Evolutionary conservation across 2,329 filamentous ascomycete genomes (phyloP).

Genomic region (Tympanopsis confertula): DNA sequence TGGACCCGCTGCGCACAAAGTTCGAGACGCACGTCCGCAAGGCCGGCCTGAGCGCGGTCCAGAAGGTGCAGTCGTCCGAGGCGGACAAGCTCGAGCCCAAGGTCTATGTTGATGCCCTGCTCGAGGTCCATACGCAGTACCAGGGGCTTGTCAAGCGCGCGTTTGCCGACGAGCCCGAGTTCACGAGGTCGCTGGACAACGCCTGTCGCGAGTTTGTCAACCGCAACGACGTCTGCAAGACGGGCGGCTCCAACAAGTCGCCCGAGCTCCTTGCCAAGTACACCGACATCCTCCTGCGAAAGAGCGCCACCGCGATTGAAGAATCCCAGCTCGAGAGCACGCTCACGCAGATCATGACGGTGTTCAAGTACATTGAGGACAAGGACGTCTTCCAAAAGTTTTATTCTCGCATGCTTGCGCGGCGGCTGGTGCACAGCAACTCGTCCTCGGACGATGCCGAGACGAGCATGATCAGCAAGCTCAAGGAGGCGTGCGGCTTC

Average conservation of each 20-base stretch:
- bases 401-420: conserved; percentile 91
- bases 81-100: conserved; percentile 90
- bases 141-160: conserved; percentile 81
- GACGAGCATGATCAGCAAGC: conserved; percentile 97
- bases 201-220: conserved; percentile 98
- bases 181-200: conserved; percentile 90
- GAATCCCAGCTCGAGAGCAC: conserved; percentile 87
- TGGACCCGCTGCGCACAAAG: conserved; percentile 74
- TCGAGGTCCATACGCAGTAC: conserved; percentile 91
- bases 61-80: conserved; percentile 71
- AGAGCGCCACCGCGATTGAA: conserved; percentile 83
- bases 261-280: conserved; percentile 94
- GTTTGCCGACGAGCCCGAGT: conserved; percentile 91
- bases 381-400: conserved; percentile 99
- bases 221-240: conserved; percentile 89
- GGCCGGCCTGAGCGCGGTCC: conserved; percentile 74
- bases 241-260: conserved; percentile 66
- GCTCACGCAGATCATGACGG: conserved; percentile 89
- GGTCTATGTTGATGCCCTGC: conserved; percentile 85
- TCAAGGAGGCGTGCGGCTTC: conserved; percentile 96
- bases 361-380: conserved; percentile 99
- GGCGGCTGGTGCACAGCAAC: conserved; percentile 85
- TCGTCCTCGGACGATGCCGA: conserved; percentile 95
- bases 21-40: conserved; percentile 92
- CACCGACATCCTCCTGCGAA: conserved; percentile 81